Conservation (phyloP, 768 basidiomycete species). For the Kondoa subrosea region DNA sequence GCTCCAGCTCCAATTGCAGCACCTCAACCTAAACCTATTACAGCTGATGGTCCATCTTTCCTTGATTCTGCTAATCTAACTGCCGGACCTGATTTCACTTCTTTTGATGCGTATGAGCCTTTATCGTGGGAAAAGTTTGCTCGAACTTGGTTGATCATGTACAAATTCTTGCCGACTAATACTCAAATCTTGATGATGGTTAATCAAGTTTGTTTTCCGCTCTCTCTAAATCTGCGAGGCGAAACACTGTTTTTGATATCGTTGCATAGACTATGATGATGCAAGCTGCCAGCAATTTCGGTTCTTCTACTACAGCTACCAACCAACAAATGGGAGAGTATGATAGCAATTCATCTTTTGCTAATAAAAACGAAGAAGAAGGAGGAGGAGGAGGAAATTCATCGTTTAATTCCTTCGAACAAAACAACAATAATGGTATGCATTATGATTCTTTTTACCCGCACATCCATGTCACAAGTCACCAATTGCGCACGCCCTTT, state of each 20-base stretch:
- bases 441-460: not conserved
- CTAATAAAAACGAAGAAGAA: too few species aligned
- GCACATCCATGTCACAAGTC: too few species aligned
- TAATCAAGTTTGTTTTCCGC: not conserved
- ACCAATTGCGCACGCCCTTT: too few species aligned
- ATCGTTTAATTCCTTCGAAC: not conserved
- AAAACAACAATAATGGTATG: conserved; percentile 1
- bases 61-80: not conserved
- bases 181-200: not conserved
- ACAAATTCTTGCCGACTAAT: not conserved
- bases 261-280: conserved; percentile 1
- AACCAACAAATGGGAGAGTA: too few species aligned
- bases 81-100: conserved; percentile 1
- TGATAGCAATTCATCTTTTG: too few species aligned
- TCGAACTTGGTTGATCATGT: conserved; percentile 5
- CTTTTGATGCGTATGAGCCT: not conserved
- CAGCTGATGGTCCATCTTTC: conserved; percentile 1
- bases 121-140: not conserved
- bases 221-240: too few species aligned
- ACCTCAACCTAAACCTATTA: not conserved
- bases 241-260: too few species aligned
- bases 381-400: not conserved
- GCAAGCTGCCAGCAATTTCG: too few species aligned
- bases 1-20: too few species aligned
- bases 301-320: too few species aligned